Evolutionary conservation across 2,329 filamentous ascomycete genomes (phyloP), one percentile per base, ranked within the genome.

Genomic region (Phialocephala sp.): DNA sequence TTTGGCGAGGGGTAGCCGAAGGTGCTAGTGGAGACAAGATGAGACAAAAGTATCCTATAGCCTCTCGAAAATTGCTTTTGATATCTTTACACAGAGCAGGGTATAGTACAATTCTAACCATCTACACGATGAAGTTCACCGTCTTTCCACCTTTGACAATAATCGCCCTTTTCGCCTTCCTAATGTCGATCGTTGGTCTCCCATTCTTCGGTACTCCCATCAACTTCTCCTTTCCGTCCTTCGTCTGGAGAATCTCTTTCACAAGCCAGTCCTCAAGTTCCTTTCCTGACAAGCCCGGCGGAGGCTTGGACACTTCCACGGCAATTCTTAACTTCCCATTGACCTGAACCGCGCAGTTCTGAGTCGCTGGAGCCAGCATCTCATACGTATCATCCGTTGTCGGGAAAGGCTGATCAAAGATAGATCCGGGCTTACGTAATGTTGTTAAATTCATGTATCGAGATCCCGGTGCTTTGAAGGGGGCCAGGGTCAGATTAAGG

Each of bases 311-410:
- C 27, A 95, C 87, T 1, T 88, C 81, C n/a, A 90, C 83, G 0
- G 86, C 86, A 68, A 89, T 89, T 43, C 87, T 87, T 68, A 91
- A 78, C 77, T 90, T 93, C n/a, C 93, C 92, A 74, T 96, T 93
- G 67, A 96, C 79, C 73, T 93, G 90, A 18, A 97, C 88, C 0
- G 89, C 89, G 69, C 88, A 91, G 3, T 76, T 80, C 76, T 84
- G 78, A 68, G 78, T 80, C 68, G 82, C 77, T 61, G 83, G 78
- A 72, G 84, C 79, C 70, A 89, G 76, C 69, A 85, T 74, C 69
- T 81, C 75, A 63, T 83, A 71, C 57, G 83, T 82, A 32, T 80
- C 83, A 68, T 90, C 87, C 2, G 80, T 74, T 0, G 69, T 75
- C 0, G 91, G 91, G 80, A 92, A 95, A 0, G 79, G 73, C 8